Evolutionary conservation across 2,329 filamentous ascomycete genomes (phyloP), one percentile per base, ranked within the genome.

Genomic region (Stagonosporopsis cucurbitacearum): DNA sequence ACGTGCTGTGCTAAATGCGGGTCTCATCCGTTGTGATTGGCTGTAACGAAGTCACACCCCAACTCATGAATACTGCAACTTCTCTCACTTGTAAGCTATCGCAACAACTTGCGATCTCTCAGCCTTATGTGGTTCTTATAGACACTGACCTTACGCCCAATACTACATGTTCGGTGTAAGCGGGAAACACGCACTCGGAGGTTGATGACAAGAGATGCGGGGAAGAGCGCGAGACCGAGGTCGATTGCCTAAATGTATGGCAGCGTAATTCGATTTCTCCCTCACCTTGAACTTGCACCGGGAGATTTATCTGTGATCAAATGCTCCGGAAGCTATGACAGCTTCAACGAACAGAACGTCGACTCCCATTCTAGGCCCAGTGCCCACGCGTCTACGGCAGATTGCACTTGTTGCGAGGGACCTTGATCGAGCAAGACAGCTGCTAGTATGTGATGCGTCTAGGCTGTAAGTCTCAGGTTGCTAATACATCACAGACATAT

Each of bases 331-430:
- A 9, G 19, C 22, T 11, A 19, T 26, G 23, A 11, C 13, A 42
- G 8, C 9, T 13, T 13, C 17, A 11, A 12, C 22, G 5, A 19
- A 11, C 20, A 2, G 3, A 41, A 4, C 40, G 41, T 28, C 22
- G 30, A 22, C 26, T 11, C 28, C 20, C 6, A 22, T 7, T 12
- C 22, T 42, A 8, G 35, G 35, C 8, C 60, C 65, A 3, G 54
- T 60, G 2, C 69, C 72, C 4, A 75, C 72, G 33, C 66, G 74
- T 8, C 57, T 76, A 12, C 69, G 74, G 39, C 74, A 76, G 51
- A 70, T 76, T 33, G 71, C 73, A 35, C 54, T 76, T 9, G 72
- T 73, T 8, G 61, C 63, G 1, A 54, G 59, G 23, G 71, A 75
- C 54, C 57, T 75, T 12, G 67, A 72, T 22, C 41, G 39, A 32